Conservation (phyloP, 495 filamentous ascomycete species). For the Chaetomium cochliodes region DNA sequence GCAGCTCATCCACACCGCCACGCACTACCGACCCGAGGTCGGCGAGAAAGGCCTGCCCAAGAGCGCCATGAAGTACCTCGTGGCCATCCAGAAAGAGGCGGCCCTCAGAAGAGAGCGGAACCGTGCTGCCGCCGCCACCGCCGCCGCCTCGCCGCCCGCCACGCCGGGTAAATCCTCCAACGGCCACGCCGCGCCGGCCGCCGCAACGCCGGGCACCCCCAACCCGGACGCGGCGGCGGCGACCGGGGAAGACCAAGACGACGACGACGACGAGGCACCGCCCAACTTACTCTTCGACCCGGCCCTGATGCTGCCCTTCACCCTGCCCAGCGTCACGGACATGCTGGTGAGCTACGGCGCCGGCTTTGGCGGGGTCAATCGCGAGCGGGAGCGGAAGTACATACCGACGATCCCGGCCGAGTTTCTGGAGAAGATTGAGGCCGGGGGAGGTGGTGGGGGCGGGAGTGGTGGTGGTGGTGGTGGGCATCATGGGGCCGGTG, state of each 20-base stretch:
- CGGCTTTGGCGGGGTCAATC: slow-evolving; percentile 88
- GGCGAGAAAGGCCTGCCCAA: slow-evolving; percentile 90
- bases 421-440: slow-evolving; percentile 85
- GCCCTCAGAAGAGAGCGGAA: slow-evolving; percentile 55
- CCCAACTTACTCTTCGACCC: slow-evolving; percentile 80
- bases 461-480: slow-evolving; percentile 47
- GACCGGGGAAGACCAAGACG: slow-evolving; percentile 34
- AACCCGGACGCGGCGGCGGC: background rate
- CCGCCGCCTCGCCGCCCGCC: slow-evolving; percentile 35
- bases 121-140: slow-evolving; percentile 27
- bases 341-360: slow-evolving; percentile 96
- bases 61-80: slow-evolving; percentile 80
- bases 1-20: slow-evolving; percentile 89
- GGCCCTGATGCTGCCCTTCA: slow-evolving; percentile 89
- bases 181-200: background rate
- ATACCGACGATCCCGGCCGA: slow-evolving; percentile 95
- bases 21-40: slow-evolving; percentile 90
- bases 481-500: slow-evolving; percentile 17
- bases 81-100: slow-evolving; percentile 71
- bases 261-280: slow-evolving; percentile 61
- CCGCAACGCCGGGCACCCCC: background rate
- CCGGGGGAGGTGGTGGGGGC: slow-evolving; percentile 36
- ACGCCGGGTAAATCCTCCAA: slow-evolving; percentile 26
- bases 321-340: slow-evolving; percentile 90
- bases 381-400: slow-evolving; percentile 89